Evolutionary conservation across 1,284 basidiomycete genomes (phyloP).

Genomic region (Apiotrichum sp.): DNA sequence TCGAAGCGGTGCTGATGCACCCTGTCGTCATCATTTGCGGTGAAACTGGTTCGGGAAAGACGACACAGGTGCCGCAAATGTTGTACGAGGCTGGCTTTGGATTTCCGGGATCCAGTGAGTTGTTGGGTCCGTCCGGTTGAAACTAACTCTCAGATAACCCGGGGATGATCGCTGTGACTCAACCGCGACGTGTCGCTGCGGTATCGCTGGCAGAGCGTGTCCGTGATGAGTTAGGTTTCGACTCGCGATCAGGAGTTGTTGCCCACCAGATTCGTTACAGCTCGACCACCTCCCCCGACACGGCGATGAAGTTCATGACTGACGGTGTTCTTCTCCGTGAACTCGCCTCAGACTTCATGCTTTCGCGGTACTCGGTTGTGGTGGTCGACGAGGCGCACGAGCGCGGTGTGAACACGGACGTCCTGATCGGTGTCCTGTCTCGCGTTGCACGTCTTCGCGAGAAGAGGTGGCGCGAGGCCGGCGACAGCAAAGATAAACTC

Average conservation of each 20-base stretch:
- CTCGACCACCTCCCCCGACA: constrained; percentile 79
- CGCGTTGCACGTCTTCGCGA: constrained; percentile 84
- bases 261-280: constrained; percentile 98
- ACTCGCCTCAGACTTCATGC: constrained; percentile 80
- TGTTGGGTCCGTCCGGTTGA: constrained; percentile 32
- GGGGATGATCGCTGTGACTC: constrained; percentile 96
- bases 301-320: constrained; percentile 99
- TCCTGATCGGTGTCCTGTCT: constrained; percentile 90
- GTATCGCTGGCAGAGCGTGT: constrained; percentile 93
- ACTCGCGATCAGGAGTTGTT: constrained; percentile 60
- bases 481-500: constrained; percentile 59
- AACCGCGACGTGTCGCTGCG: constrained; percentile 94
- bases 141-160: constrained; percentile 69
- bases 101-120: constrained; percentile 60
- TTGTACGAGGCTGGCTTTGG: constrained; percentile 94
- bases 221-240: constrained; percentile 75
- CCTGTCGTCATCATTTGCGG: constrained; percentile 69
- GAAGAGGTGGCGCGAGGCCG: constrained; percentile 73
- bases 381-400: constrained; percentile 99
- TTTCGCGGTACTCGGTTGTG: constrained; percentile 86
- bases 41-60: constrained; percentile 95
- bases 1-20: constrained; percentile 84
- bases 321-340: constrained; percentile 95
- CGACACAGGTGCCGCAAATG: constrained; percentile 94
- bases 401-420: constrained; percentile 95